These are phyloP conservation scores for Chalciporus sp. DNA, from an alignment of 1,284 basidiomycete species.

Conservation along the genomic window DNA sequence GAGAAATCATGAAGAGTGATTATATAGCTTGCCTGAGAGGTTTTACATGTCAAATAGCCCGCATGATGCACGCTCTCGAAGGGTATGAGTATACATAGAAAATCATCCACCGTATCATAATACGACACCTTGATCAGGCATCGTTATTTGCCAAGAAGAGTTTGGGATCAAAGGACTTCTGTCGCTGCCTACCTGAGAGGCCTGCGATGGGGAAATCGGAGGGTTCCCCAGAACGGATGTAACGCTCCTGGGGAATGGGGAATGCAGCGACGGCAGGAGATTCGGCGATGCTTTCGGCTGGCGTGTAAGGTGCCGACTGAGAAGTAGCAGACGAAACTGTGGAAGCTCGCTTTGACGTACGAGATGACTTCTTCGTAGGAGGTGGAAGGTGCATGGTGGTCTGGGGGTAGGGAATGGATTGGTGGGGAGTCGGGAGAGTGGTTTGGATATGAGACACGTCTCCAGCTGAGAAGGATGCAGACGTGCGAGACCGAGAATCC, in stretches of 20 bases:
- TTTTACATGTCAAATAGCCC: not conserved
- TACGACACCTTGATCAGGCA: not conserved
- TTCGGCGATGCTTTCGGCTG: conserved; percentile 21
- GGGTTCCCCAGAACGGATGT: conserved; percentile 9
- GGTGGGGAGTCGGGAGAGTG: conserved; percentile 11
- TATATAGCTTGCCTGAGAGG: no score
- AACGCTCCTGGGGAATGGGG: conserved; percentile 23
- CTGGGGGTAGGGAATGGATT: conserved; percentile 29
- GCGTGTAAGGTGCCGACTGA: conserved; percentile 34
- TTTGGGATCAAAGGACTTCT: conserved; percentile 26
- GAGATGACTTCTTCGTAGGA: conserved; percentile 24
- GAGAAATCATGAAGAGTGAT: not conserved
- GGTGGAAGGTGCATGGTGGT: conserved; percentile 28
- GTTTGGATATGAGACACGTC: conserved; percentile 25
- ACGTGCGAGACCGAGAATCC: conserved; percentile 61
- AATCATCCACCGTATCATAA: not conserved
- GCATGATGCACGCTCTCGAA: not conserved
- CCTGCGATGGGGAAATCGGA: conserved; percentile 32
- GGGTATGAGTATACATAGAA: not conserved
- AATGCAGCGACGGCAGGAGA: conserved; percentile 27
- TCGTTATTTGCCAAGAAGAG: conserved; percentile 20
- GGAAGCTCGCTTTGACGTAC: conserved; percentile 33
- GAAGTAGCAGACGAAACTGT: conserved; percentile 34
- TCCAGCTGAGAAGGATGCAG: conserved; percentile 47
- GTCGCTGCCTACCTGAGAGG: conserved; percentile 23